phyloP scores from a whole-genome alignment of 257 asterid species.

The Solanum tarijense region DNA sequence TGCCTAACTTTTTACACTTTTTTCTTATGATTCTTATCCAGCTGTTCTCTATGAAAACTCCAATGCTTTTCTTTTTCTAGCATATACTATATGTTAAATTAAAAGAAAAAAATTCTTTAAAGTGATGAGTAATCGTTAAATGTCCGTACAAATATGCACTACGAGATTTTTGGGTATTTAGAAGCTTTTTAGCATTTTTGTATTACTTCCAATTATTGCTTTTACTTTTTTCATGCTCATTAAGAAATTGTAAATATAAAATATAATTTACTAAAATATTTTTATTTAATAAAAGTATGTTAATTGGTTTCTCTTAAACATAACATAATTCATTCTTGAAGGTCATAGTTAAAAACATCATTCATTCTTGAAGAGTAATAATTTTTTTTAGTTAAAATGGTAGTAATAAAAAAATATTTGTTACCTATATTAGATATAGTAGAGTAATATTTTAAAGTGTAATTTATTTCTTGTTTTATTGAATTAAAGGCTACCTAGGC shows the following conservation, averaged over 20 bases:
- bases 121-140: not conserved
- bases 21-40: not conserved
- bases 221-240: not conserved
- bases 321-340: not conserved
- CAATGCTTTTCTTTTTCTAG: not conserved
- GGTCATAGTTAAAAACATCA: too few species aligned
- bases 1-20: not conserved
- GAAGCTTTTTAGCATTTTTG: not conserved
- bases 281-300: not conserved
- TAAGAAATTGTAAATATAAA: not conserved
- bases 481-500: not conserved
- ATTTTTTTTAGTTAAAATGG: not conserved
- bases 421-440: not conserved
- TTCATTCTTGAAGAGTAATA: too few species aligned
- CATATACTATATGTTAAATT: not conserved
- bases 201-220: not conserved
- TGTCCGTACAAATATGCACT: conserved; percentile 11
- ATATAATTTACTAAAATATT: not conserved
- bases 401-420: not conserved
- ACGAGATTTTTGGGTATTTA: conserved; percentile 14
- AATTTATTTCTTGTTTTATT: conserved; percentile 4
- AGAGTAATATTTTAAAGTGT: not conserved
- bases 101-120: conserved; percentile 12
- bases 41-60: not conserved
- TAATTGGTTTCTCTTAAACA: not conserved